Base-by-base conservation (phyloP, 371 early-diverging fungal species). In the Mortierella sp. region DNA sequence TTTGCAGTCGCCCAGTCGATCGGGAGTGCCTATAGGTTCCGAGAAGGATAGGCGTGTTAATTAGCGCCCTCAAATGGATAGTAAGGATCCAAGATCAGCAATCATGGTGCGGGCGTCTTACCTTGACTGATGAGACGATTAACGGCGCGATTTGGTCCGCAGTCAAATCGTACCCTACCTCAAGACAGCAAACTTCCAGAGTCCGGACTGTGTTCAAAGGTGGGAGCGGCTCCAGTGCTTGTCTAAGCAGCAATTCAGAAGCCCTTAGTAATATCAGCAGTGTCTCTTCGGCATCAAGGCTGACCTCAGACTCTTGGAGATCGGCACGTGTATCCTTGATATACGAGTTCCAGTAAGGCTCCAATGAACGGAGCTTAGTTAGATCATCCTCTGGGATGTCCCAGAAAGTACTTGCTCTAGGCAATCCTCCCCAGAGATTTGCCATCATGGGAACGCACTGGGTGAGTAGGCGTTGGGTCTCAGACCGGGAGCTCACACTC, bases 401-500 rank as follows among this genome's bases (percentile, higher is more conserved):
- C 67, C 67, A 58, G 50, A 47, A 63, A 19, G 54, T n/a, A 27
- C n/a, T 54, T 3, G 46, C 4, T 7, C 63, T 40, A 13, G 46
- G 14, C 1, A 41, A 31, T 27, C 54, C 55, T 37, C 63, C 56
- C 60, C 56, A 67, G 5, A 45, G 16, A 3, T 25, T 21, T 17
- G 61, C 19, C 43, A 77, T 22, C 3, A 47, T 21, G 0, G 71
- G 70, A 16, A 70, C 43, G 6, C 62, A 62, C 22, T 53, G 54
- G 17, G 31, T 25, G 16, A 77, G 63, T n/a, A 77, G 44, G 1
- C 70, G 66, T 17, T 62, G 66, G 3, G 58, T 51, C 39, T 77
- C 62, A 9, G 50, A 55, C 13, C 55, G 60, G 13, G 78, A 62
- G 24, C 78, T 65, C 28, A 69, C 54, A 37, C 78, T 77, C 39